Evolutionary conservation across 768 basidiomycete genomes (phyloP).

Genomic region (Pleurotus cornucopiae): DNA sequence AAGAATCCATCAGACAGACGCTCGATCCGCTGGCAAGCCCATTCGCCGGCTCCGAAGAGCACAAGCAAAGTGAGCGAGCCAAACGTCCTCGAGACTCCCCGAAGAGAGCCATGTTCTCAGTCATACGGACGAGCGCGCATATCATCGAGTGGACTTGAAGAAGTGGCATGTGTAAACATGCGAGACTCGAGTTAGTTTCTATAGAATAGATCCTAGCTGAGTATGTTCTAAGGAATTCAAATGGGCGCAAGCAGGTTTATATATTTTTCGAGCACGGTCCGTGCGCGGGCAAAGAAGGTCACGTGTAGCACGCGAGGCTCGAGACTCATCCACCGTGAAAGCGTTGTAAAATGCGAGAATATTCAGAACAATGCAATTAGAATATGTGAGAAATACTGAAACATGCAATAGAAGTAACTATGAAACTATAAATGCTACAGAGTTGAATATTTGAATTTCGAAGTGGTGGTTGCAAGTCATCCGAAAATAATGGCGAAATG

Average conservation of each 20-base stretch:
- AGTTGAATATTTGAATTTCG: too few species aligned
- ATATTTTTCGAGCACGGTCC: constrained; percentile 22
- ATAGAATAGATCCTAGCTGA: constrained; percentile 79
- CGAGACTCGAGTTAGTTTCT: constrained; percentile 77
- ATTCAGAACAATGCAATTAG: too few species aligned
- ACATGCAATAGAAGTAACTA: too few species aligned
- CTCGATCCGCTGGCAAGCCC: constrained; percentile 49
- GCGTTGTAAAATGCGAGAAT: too few species aligned
- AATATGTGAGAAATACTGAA: too few species aligned
- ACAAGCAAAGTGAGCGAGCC: constrained; percentile 26
- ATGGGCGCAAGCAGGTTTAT: constrained; percentile 14
- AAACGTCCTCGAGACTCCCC: constrained; percentile 62
- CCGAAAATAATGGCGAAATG: too few species aligned
- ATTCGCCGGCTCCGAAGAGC: constrained; percentile 24
- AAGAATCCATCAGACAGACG: constrained; percentile 59
- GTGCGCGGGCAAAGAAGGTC: constrained; percentile 4
- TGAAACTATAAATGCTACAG: too few species aligned
- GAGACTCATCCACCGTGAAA: too few species aligned
- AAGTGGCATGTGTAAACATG: constrained; percentile 75
- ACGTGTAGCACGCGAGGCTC: background rate
- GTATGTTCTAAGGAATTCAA: constrained; percentile 60
- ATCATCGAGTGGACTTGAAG: constrained; percentile 73
- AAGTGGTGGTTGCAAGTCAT: too few species aligned
- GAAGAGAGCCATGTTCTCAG: constrained; percentile 51
- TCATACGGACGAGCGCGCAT: constrained; percentile 58